Evolutionary conservation across 2,329 filamentous ascomycete genomes (phyloP), one percentile per base, ranked within the genome.

Genomic region (Fusarium domesticum): DNA sequence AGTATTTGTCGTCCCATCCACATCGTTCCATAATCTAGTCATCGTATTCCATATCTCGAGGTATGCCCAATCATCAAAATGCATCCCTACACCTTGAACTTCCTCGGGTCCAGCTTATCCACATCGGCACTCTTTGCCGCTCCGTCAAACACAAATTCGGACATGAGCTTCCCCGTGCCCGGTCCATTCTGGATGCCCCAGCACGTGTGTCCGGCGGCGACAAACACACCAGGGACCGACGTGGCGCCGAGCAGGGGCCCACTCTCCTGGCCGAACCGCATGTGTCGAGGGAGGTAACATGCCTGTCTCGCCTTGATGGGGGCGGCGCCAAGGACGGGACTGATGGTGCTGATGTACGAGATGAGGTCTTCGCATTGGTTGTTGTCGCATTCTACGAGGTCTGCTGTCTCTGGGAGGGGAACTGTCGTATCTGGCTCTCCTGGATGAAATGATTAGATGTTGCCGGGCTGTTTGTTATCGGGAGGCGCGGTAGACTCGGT

Each of bases 161-260:
- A 85, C 72, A 93, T 85, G 31, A 92, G 65, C 68, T 84, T 88
- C 4, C 88, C 88, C 6, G 92, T 97, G 2, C 78, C 93, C 1
- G 92, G 91, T 1, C 84, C 89, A 70, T 98, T 97, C 70, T 97
- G 92, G 17, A 98, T 96, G 0, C 93, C 93, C 93, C 93, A 98
- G 70, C 92, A 97, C 2, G 90, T 96, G 72, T 98, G 93, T 0
- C 93, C 93, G 0, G 89, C 79, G 0, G 93, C 93, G 47, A 97
- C 74, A 65, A 86, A 84, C 34, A 97, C 60, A 0, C 91, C 90
- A 6, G 81, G 78, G 0, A 85, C 80, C 2, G 78, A 77, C 6
- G 90, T 91, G 41, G 76, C 72, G 0, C 93, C 93, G 18, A 97
- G 78, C 38, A 97, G 67, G 5, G 93, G 92, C 0, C 81, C 83